Base-by-base conservation (phyloP, 306 rosid species). In the Prosopis cineraria region DNA sequence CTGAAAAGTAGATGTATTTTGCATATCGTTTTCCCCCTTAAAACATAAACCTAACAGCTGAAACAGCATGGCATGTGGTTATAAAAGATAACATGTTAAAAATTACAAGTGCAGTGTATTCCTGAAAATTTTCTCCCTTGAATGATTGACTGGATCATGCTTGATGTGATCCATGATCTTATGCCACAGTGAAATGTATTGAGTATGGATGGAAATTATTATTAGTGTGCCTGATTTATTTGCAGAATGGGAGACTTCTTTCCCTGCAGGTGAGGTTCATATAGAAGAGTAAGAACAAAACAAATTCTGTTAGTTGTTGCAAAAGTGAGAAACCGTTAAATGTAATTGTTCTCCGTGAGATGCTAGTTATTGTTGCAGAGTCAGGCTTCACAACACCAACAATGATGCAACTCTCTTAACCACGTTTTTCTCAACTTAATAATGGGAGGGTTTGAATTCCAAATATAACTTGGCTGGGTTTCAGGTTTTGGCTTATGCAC, bases 401-500 rank as follows among this genome's bases (percentile, higher is more conserved):
- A 4, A 19, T 72, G 55, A 45, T 41, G 29, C 68, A 72, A 72
- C 72, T 76, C 22, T 40, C 43, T 43, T 16, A 75, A 37, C 37
- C 56, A 13, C 68, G 31, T 68, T 59, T 19, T 17, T 39, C 70
- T 48, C 30, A 22, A 76, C 55, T 68, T 52, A 24, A 36, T 68
- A 65, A 66, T 59, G 72, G 30, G n/a, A 78, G 47, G 73, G 25
- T 19, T 74, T 47, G 56, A 75, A 68, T 82, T 41, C 78, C 53
- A 60, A 67, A 75, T 58, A 68, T 74, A 73, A 81, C 72, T 80
- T 72, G n/a, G 50, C 70, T 70, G 65, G 55, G 65, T 75, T 79
- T 72, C 89, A 92, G 97, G 84, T 86, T 80, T 84, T 92, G 88
- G 81, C 85, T 62, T 86, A 79, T 80, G 82, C 84, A 69, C 93